phyloP scores from a whole-genome alignment of 179 eudicot species.

The Spergularia azorica region DNA sequence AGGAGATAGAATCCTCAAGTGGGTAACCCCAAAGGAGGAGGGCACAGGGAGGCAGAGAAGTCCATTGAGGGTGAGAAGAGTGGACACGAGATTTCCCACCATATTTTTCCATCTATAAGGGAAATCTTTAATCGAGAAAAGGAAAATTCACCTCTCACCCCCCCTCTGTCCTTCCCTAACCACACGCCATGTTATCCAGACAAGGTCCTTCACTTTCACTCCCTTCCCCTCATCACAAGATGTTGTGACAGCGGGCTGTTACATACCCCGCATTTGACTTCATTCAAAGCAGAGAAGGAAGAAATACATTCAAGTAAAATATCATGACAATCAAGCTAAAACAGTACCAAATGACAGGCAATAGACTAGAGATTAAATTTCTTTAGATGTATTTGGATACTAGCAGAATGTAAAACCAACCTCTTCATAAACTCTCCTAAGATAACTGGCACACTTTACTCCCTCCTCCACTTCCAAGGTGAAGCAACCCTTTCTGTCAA shows the following conservation, averaged over 20 bases:
- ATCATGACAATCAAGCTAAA: neutral
- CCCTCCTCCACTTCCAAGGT: slow-evolving; percentile 73
- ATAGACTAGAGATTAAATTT: neutral
- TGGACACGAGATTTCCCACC: neutral
- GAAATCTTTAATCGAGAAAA: neutral
- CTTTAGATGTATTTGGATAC: neutral
- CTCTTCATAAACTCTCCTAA: slow-evolving; percentile 95
- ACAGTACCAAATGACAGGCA: neutral
- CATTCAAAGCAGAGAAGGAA: neutral
- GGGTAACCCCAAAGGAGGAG: neutral
- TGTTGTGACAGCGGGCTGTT: too few species aligned
- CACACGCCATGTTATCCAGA: too few species aligned
- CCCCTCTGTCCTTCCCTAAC: too few species aligned
- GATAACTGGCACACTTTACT: slow-evolving; percentile 72
- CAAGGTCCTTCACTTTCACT: too few species aligned
- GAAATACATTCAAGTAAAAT: neutral
- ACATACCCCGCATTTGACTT: too few species aligned
- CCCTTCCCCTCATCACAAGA: too few species aligned
- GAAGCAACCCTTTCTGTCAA: slow-evolving; percentile 37
- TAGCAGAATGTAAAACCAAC: slow-evolving; percentile 33
- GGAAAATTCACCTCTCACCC: neutral
- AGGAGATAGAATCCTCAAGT: neutral
- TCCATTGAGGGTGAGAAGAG: too few species aligned
- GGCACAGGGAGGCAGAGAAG: too few species aligned
- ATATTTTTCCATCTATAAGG: neutral